phyloP scores from a whole-genome alignment of 805 yeast species.

The Metschnikowia drakensbergensis region DNA sequence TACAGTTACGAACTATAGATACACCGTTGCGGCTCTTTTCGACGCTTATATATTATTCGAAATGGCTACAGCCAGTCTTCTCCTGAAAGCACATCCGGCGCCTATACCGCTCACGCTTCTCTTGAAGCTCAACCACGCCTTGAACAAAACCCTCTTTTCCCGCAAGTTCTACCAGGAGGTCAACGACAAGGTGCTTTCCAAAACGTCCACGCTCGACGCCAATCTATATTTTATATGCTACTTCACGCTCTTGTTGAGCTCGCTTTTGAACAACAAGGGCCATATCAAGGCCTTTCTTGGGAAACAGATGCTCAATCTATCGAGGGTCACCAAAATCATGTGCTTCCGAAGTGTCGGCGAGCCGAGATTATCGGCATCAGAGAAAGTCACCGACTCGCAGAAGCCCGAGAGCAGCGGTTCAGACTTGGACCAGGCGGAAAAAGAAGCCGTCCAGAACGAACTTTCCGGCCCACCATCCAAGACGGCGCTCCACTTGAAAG shows the following conservation, averaged over 20 bases:
- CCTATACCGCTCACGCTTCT: conserved; percentile 23
- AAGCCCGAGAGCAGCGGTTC: background rate
- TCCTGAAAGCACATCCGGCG: background rate
- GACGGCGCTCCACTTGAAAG: conserved; percentile 34
- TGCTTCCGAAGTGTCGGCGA: background rate
- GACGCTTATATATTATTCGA: background rate
- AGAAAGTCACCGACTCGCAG: background rate
- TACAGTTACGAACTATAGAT: conserved; percentile 1
- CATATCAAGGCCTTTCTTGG: conserved; percentile 27
- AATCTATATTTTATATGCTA: conserved; percentile 42
- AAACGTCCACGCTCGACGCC: conserved; percentile 34
- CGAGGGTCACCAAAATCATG: conserved; percentile 10
- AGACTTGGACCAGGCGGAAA: too few relatives aligned
- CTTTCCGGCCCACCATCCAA: conserved; percentile 10
- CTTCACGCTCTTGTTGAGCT: conserved; percentile 35
- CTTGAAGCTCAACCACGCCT: conserved; percentile 24
- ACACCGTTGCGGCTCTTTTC: background rate
- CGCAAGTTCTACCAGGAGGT: conserved; percentile 40
- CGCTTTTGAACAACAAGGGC: conserved; percentile 36
- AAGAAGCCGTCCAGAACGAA: too few relatives aligned
- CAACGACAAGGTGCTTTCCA: conserved; percentile 36
- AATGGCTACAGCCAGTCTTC: background rate
- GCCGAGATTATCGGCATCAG: background rate
- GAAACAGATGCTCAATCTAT: conserved; percentile 25
- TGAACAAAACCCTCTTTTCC: conserved; percentile 33